Evolutionary conservation across 2,329 filamentous ascomycete genomes (phyloP), one percentile per base, ranked within the genome.

Genomic region (Penicillium sp.): DNA sequence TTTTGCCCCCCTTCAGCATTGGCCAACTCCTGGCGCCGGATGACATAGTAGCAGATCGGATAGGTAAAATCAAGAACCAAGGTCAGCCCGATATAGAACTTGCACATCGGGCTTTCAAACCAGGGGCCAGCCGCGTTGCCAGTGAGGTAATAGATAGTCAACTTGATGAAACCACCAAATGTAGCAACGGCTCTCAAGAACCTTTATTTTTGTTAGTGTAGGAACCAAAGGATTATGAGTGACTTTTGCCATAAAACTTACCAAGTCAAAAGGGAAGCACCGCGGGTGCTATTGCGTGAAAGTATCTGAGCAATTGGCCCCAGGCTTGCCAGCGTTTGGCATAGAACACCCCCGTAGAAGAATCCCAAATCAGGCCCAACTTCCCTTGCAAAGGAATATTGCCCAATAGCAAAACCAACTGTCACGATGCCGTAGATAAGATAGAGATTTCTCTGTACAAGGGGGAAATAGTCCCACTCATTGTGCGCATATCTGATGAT

Each of bases 261-360:
- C 53, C 48, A 56, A 4, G 44, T 40, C 14, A 52, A 16, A 0
- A 47, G 14, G 7, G 53, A 56, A 35, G 43, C 29, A 4, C 53
- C 53, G 2, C 53, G 53, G 6, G 53, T 52, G n/a, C 43, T 48
- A 19, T 47, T 43, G 2, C 53, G 53, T 5, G 19, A 35, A 5
- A 56, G 14, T 19, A 56, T 32, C 34, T 56, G 53, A 13, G 38
- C 47, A 10, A 52, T 38, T 4, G 42, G 42, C 9, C 53, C 53
- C 9, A 52, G 11, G 3, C 53, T 52, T 7, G 44, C 42, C 5
- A 56, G 34, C 0, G 39, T 42, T 18, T 52, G 53, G 13, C 53
- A 56, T 9, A 56, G 14, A 4, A 52, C 43, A 9, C 48, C 53
- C 1, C 48, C 51, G 7, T 32, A 53, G 14, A 42, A 48, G 26